Conservation (phyloP, 176 grass and related monocot genomes). For the Triticum turgidum region DNA sequence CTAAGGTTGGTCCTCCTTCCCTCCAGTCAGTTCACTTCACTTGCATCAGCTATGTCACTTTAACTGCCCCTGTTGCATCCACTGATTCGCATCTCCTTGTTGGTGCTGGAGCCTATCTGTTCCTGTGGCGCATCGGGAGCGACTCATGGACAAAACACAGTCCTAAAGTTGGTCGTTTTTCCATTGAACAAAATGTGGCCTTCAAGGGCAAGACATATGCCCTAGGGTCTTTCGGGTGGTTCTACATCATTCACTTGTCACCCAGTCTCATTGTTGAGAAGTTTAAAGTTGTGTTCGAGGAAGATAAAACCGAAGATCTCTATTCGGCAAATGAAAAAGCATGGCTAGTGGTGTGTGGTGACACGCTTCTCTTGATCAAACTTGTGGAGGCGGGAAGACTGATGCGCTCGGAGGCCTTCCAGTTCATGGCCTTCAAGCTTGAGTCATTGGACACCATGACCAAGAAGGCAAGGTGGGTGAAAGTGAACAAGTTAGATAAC, state of each 20-base stretch:
- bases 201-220: not conserved
- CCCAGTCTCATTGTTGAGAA: not conserved
- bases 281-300: not conserved
- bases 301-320: too few species aligned
- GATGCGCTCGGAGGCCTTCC: not conserved
- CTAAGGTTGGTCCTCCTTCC: not conserved
- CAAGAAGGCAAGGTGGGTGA: not conserved
- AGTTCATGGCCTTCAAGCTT: not conserved
- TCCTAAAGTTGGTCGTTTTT: not conserved
- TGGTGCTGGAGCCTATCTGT: not conserved
- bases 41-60: not conserved
- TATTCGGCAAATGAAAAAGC: not conserved
- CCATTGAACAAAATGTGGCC: not conserved
- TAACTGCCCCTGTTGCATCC: not conserved
- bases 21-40: not conserved
- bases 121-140: not conserved
- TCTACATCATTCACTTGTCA: not conserved
- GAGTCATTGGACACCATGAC: not conserved
- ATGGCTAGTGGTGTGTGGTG: not conserved
- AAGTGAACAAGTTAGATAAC: not conserved
- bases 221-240: not conserved
- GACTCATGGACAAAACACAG: not conserved
- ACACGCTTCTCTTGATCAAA: not conserved
- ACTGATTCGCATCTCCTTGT: not conserved
- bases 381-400: not conserved